Conservation (phyloP, 2,329 filamentous ascomycete genomes). For the Monilinia aucupariae region DNA sequence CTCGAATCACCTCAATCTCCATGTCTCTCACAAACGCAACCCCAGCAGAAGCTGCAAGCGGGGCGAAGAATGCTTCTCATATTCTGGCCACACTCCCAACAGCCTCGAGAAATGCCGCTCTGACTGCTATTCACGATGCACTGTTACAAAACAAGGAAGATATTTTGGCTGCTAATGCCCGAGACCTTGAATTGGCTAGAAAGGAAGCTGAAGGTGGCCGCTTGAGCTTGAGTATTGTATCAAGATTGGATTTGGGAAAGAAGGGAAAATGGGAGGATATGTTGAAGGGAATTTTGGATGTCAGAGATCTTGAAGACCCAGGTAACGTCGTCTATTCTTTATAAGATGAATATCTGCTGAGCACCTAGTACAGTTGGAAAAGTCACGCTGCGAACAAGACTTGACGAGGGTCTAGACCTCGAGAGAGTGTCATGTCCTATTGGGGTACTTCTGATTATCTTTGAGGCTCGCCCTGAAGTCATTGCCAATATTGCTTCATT, state of each 20-base stretch:
- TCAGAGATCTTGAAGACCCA: slow-evolving; percentile 77
- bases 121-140: slow-evolving; percentile 77
- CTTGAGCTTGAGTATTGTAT: slow-evolving; percentile 76
- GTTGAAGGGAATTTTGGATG: slow-evolving; percentile 89
- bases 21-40: slow-evolving; percentile 91
- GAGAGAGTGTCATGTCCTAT: slow-evolving; percentile 92
- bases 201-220: slow-evolving; percentile 68
- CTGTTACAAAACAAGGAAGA: slow-evolving; percentile 62
- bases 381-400: slow-evolving; percentile 72
- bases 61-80: slow-evolving; percentile 77
- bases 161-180: slow-evolving; percentile 81
- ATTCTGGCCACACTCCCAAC: slow-evolving; percentile 74
- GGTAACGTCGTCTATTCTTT: slow-evolving; percentile 43
- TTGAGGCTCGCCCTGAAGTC: slow-evolving; percentile 94
- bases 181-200: slow-evolving; percentile 70
- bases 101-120: slow-evolving; percentile 72
- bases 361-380: slow-evolving; percentile 60
- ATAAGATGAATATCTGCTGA: slow-evolving; percentile 13
- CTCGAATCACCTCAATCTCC: not conserved
- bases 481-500: slow-evolving; percentile 97
- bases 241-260: slow-evolving; percentile 78
- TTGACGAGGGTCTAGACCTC: slow-evolving; percentile 80
- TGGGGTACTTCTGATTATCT: slow-evolving; percentile 96
- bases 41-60: slow-evolving; percentile 68
- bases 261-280: slow-evolving; percentile 96